Evolutionary conservation across 129 eudicot species (phyloP).

Genomic region (Arctium minus): DNA sequence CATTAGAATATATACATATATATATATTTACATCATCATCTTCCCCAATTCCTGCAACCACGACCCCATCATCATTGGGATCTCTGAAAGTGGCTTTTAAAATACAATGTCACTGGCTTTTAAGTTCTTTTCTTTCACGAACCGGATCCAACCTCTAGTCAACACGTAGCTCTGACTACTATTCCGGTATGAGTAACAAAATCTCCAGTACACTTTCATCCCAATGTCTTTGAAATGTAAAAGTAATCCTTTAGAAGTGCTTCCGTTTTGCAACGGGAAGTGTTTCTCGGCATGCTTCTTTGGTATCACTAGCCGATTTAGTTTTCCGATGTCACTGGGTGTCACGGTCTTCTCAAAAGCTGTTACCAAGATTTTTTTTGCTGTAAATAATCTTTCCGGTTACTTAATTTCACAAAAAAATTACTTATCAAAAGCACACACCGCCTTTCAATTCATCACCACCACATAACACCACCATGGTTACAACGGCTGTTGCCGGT

Average conservation of each 20-base stretch:
- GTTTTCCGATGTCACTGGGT: constrained; percentile 87
- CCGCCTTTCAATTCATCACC: too few relatives aligned
- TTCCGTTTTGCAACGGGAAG: constrained; percentile 65
- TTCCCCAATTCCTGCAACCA: too few relatives aligned
- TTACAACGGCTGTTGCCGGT: too few relatives aligned
- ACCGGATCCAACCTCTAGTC: constrained; percentile 94
- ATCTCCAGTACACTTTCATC: constrained; percentile 77
- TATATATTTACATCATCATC: too few relatives aligned
- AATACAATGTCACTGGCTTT: constrained; percentile 72
- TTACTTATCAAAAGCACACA: too few relatives aligned
- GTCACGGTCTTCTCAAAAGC: constrained; percentile 75
- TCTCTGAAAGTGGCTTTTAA: constrained; percentile 39
- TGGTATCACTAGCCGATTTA: constrained; percentile 85
- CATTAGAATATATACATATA: too few relatives aligned
- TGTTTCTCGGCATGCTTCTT: constrained; percentile 90
- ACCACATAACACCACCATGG: neutral
- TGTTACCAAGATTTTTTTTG: constrained; percentile 2
- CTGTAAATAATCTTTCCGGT: too few relatives aligned
- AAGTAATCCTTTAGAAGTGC: constrained; percentile 58
- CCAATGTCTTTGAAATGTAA: constrained; percentile 68
- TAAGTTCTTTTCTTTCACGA: constrained; percentile 77
- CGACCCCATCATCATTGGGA: constrained; percentile 8
- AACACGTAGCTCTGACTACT: constrained; percentile 87
- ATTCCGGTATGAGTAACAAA: constrained; percentile 84
- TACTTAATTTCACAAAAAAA: too few relatives aligned